Conservation (phyloP, 2,329 filamentous ascomycete species). For the Mollisiaceae sp. region DNA sequence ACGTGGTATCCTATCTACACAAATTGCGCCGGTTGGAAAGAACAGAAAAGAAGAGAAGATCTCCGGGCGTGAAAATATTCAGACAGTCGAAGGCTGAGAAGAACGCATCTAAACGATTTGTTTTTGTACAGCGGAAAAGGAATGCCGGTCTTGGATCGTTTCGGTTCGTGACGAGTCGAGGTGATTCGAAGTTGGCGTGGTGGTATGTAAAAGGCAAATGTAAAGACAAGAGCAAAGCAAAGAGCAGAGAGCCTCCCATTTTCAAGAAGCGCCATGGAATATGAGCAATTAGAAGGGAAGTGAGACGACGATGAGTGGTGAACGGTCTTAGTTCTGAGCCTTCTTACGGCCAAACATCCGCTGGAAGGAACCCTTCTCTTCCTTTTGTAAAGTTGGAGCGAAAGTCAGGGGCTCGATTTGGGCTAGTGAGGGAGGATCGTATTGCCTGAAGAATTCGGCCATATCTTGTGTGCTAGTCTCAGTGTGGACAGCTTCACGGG, state of each 20-base stretch:
- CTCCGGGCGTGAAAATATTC: not conserved
- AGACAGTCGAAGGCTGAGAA: not conserved
- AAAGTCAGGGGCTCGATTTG: conserved; percentile 33
- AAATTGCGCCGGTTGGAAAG: not conserved
- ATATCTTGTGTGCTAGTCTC: conserved; percentile 63
- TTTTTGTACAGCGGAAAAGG: conserved; percentile 7
- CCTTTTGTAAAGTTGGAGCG: conserved; percentile 30
- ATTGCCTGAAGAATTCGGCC: conserved; percentile 66
- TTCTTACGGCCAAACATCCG: conserved; percentile 41
- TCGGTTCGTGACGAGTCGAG: not conserved
- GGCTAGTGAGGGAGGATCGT: conserved; percentile 33
- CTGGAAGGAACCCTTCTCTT: conserved; percentile 35
- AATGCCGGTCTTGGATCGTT: not conserved
- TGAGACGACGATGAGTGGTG: not conserved
- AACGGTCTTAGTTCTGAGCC: conserved; percentile 20
- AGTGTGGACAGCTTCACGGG: conserved; percentile 37
- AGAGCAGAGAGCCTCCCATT: conserved; percentile 1
- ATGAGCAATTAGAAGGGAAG: not conserved
- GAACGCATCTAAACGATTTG: not conserved
- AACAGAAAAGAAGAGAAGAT: not conserved
- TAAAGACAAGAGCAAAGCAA: no score
- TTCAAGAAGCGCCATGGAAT: not conserved
- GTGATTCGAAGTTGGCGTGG: not conserved
- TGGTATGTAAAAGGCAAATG: conserved; percentile 3
- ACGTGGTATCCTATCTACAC: conserved; percentile 4